Evolutionary conservation across 495 filamentous ascomycete genomes (phyloP).

Genomic region (Cudoniella acicularis): DNA sequence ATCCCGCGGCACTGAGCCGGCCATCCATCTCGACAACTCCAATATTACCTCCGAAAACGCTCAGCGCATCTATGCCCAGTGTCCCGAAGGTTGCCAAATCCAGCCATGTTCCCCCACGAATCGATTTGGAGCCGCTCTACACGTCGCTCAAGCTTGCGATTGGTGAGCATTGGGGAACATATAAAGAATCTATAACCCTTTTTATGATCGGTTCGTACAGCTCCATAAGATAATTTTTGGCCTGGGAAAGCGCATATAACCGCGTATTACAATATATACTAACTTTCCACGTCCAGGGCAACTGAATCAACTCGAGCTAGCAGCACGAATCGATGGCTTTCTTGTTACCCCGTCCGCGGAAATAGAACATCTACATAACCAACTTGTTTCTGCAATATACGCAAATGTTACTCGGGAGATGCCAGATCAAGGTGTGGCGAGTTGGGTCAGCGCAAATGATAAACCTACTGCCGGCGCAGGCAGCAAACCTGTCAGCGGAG

Average conservation of each 20-base stretch:
- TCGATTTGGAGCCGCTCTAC: conserved; percentile 89
- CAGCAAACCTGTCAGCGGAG: conserved; percentile 75
- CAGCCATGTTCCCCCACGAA: conserved; percentile 66
- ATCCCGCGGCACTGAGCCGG: conserved; percentile 78
- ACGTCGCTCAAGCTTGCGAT: conserved; percentile 77
- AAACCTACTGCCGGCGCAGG: conserved; percentile 74
- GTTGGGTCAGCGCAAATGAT: conserved; percentile 94
- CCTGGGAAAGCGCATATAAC: conserved; percentile 12
- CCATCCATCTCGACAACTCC: conserved; percentile 57
- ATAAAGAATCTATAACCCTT: conserved; percentile 76
- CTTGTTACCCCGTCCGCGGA: conserved; percentile 67
- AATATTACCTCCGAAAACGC: conserved; percentile 55
- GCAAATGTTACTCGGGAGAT: conserved; percentile 84
- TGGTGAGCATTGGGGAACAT: conserved; percentile 80
- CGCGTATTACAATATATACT: conserved; percentile 18
- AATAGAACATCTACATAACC: conserved; percentile 84
- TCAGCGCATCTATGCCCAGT: conserved; percentile 52
- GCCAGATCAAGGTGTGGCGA: conserved; percentile 87
- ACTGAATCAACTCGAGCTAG: conserved; percentile 59
- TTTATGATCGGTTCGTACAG: conserved; percentile 74
- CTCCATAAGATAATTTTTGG: neutral
- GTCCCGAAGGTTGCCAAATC: conserved; percentile 61
- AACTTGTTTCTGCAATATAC: conserved; percentile 79
- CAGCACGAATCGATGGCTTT: conserved; percentile 65
- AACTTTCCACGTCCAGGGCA: conserved; percentile 20